Conservation (phyloP, 2,329 filamentous ascomycete genomes). For the Pestalotiopsis fici region DNA sequence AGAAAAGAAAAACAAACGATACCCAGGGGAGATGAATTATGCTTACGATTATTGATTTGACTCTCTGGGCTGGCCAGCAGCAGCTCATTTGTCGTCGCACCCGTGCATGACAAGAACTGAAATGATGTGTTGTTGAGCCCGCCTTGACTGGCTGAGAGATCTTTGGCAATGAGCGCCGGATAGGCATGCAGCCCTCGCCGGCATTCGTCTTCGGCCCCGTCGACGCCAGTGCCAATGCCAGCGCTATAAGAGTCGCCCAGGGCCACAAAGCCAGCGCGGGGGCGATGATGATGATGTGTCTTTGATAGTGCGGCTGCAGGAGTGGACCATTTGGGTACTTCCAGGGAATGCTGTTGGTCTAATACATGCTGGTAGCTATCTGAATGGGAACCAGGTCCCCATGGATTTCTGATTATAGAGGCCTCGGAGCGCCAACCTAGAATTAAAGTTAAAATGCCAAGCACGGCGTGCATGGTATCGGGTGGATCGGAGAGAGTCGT, state of each 20-base stretch:
- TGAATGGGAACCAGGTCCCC: background rate
- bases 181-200: conserved; percentile 43
- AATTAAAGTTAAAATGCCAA: background rate
- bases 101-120: conserved; percentile 49
- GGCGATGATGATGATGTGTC: background rate
- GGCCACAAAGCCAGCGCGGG: conserved; percentile 37
- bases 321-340: background rate
- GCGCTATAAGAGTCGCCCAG: conserved; percentile 50
- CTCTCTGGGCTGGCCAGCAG: conserved; percentile 34
- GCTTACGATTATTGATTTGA: conserved; percentile 37
- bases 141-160: conserved; percentile 30
- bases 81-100: conserved; percentile 41
- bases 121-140: conserved; percentile 31
- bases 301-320: background rate
- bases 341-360: background rate
- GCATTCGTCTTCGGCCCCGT: conserved; percentile 41
- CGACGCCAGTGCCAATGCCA: conserved; percentile 46
- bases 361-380: background rate
- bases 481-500: background rate
- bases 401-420: background rate
- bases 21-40: background rate
- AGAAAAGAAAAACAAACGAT: no score
- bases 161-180: conserved; percentile 38
- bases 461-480: background rate
- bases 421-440: background rate